Evolutionary conservation across 805 yeast genomes (phyloP), one percentile per base, ranked within the genome.

Genomic region (Starmera dryadoides): DNA sequence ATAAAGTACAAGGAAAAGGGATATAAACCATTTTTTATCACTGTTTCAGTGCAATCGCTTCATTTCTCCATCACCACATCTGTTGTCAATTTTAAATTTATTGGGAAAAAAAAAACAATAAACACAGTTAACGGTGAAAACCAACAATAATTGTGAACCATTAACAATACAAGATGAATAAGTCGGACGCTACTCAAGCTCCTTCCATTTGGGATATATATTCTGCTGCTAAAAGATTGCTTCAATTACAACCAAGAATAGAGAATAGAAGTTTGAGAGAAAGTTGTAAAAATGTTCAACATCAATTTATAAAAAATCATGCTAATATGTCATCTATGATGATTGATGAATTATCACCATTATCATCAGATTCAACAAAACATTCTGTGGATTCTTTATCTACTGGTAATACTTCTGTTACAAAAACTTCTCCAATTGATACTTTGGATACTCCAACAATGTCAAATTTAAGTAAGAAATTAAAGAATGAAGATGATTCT

Each of bases 171-270:
- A 25, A 12, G 4, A 12, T 11, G 5, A 25, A 11, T 10, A 11
- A 25, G 28, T n/a, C 28, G 32, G 32, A 30, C 17, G 43, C 43
- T 49, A 47, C 47, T 16, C 26, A 34, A 9, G 18, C 47, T n/a
- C 53, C 59, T 28, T 53, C 59, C 12, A 48, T 58, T 15, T 58
- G 63, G 63, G 63, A 58, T 37, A 54, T 58, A 21, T 58, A 56
- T 42, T 40, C 55, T 2, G 57, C 58, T 30, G 63, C 63, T 4
- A 56, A 53, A 46, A 55, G 52, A 38, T 45, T 58, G 19, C 44
- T 58, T 36, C 49, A 47, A 0, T 44, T 51, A 3, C 60, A 57
- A 38, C 59, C 59, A 19, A 46, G 63, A 36, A 56, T 57, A 33
- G 63, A 58, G 36, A 53, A 58, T 38, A 41, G 62, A 40, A 43